Conservation (phyloP, 345 rosid species). For the Jatropha curcas region DNA sequence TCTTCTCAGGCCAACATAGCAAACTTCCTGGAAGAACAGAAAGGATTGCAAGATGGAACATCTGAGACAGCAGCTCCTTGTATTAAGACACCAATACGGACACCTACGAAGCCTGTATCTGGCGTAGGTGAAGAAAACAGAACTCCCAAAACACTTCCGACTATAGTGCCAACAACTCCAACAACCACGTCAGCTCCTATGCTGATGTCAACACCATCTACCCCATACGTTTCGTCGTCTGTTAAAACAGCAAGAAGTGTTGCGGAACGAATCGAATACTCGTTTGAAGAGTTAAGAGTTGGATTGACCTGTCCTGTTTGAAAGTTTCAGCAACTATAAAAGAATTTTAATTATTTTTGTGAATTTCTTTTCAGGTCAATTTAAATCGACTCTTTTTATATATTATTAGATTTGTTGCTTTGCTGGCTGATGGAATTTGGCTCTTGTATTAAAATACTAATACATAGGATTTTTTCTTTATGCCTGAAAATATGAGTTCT, state of each 20-base stretch:
- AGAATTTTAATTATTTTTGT: not conserved
- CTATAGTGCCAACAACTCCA: slow-evolving; percentile 53
- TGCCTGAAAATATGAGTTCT: not conserved
- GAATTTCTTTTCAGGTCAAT: not conserved
- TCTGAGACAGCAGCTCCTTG: slow-evolving; percentile 20
- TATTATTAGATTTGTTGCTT: not conserved
- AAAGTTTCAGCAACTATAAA: not conserved
- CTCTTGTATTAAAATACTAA: not conserved
- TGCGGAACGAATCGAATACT: slow-evolving; percentile 31
- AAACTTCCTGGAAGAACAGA: slow-evolving; percentile 44
- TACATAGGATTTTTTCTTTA: not conserved
- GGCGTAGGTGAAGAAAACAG: slow-evolving; percentile 34
- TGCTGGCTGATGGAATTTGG: not conserved
- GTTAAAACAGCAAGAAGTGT: slow-evolving; percentile 19
- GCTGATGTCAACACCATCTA: slow-evolving; percentile 56
- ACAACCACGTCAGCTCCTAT: slow-evolving; percentile 48
- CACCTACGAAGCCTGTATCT: slow-evolving; percentile 24
- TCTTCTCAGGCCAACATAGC: slow-evolving; percentile 45
- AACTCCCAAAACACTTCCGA: slow-evolving; percentile 32
- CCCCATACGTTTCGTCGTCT: slow-evolving; percentile 33
- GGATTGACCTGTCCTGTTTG: slow-evolving; percentile 24
- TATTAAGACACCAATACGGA: slow-evolving; percentile 18
- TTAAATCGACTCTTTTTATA: not conserved
- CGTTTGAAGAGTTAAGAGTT: slow-evolving; percentile 54
- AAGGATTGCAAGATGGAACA: slow-evolving; percentile 21